Evolutionary conservation across 306 rosid genomes (phyloP).

Genomic region (Pyrus communis): DNA sequence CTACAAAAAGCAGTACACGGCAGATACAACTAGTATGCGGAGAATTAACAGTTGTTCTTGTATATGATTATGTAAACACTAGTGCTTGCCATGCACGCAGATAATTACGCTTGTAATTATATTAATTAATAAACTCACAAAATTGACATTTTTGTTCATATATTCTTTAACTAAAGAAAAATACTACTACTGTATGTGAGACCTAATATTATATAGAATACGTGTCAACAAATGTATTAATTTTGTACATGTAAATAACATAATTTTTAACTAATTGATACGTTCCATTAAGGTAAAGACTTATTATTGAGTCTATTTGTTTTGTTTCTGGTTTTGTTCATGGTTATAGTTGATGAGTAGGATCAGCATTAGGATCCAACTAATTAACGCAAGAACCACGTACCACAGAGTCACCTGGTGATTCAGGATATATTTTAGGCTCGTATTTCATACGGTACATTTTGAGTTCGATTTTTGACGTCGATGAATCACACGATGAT

Average conservation of each 20-base stretch:
- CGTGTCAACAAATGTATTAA: background rate
- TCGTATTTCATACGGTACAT: no score
- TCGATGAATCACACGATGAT: no score
- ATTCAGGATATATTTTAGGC: no score
- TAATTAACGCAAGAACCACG: no score
- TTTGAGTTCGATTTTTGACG: no score
- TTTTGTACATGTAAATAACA: background rate
- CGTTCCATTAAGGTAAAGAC: background rate
- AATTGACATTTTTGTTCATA: no score
- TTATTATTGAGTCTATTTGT: background rate
- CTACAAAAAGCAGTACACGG: background rate
- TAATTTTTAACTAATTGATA: background rate
- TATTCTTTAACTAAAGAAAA: no score
- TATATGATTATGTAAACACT: conserved; percentile 2
- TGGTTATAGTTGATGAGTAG: background rate
- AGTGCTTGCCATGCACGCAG: conserved; percentile 14
- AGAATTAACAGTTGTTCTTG: conserved; percentile 12
- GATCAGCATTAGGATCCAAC: conserved; percentile 5
- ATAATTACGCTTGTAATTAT: background rate
- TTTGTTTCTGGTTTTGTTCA: background rate
- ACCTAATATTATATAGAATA: no score
- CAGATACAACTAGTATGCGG: conserved; percentile 1
- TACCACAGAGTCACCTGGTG: no score
- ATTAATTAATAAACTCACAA: no score
- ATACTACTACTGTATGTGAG: no score